phyloP scores from a whole-genome alignment of 148 eudicot genomes.

The Cornus controversa region DNA sequence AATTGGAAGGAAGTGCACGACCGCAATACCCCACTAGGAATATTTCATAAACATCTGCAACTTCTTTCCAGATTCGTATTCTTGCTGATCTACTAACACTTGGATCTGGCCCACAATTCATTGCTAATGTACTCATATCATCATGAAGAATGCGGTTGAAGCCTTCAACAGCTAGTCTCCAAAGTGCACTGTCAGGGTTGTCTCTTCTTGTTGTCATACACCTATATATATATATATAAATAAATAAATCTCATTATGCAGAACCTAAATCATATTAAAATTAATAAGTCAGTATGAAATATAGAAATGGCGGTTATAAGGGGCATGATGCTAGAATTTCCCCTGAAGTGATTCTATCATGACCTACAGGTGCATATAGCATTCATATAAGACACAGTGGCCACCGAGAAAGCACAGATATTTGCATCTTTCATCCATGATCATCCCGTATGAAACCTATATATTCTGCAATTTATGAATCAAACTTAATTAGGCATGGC shows the following conservation, averaged over 20 bases:
- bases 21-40: constrained; percentile 97
- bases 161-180: constrained; percentile 92
- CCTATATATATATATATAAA: constrained; percentile 36
- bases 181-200: constrained; percentile 77
- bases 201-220: constrained; percentile 99
- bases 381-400: background rate
- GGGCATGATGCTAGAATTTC: constrained; percentile 1
- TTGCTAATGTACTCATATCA: constrained; percentile 51
- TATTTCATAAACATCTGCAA: constrained; percentile 91
- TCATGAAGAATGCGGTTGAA: constrained; percentile 67
- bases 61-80: constrained; percentile 95
- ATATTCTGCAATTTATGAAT: background rate
- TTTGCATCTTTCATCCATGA: background rate
- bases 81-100: constrained; percentile 50
- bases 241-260: background rate
- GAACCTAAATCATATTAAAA: background rate
- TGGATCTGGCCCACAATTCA: constrained; percentile 28
- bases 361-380: background rate
- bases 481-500: background rate
- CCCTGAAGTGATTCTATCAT: background rate
- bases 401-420: background rate
- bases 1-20: constrained; percentile 77
- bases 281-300: background rate
- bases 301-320: background rate
- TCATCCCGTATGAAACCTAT: background rate